Evolutionary conservation across 2,329 filamentous ascomycete species (phyloP).

Genomic region (Botrytis elliptica): DNA sequence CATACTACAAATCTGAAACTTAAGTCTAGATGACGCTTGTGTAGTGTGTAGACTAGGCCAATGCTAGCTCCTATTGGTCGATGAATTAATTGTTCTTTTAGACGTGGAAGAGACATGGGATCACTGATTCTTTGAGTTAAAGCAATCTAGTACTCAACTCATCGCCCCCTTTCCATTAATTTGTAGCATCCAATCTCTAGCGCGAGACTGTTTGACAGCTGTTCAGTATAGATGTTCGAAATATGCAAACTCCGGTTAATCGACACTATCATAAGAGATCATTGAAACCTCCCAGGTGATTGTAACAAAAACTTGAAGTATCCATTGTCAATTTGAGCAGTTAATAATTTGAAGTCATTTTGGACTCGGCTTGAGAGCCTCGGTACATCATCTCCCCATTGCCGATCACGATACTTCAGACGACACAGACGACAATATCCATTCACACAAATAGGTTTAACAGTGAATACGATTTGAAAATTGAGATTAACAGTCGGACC

Average conservation of each 20-base stretch:
- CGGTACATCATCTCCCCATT: neutral
- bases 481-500: neutral
- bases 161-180: neutral
- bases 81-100: neutral
- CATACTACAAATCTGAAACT: accelerated
- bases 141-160: neutral
- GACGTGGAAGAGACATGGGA: neutral
- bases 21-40: neutral
- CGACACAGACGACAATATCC: neutral
- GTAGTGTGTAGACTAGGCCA: neutral
- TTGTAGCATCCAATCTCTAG: neutral
- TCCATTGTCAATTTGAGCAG: neutral
- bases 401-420: neutral
- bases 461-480: neutral
- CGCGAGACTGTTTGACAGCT: neutral
- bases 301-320: neutral
- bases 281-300: neutral
- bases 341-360: neutral
- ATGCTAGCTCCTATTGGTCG: neutral
- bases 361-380: neutral
- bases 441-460: neutral
- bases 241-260: accelerated
- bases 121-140: neutral
- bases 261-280: neutral
- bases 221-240: neutral